These are phyloP conservation scores for Cytospora chrysosperma DNA, from an alignment of 2,329 filamentous ascomycete species.

Conservation along the genomic window DNA sequence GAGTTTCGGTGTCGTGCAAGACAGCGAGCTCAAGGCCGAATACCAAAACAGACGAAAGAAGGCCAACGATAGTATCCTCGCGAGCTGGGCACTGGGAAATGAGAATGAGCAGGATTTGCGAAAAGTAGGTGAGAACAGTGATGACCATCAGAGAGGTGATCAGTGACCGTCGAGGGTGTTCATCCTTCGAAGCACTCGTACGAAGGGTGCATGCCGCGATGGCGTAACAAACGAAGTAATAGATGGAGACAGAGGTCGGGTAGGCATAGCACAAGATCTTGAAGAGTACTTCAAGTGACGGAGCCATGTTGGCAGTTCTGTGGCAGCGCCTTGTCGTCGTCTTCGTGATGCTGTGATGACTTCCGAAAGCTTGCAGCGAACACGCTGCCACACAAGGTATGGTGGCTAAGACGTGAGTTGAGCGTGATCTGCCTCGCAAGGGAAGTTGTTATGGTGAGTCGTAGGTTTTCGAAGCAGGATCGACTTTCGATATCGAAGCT, in stretches of 20 bases:
- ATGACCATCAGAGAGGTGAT: conserved; percentile 45
- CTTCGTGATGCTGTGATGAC: background rate
- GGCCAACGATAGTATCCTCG: conserved; percentile 53
- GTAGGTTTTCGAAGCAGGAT: too few species aligned
- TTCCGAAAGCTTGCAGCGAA: background rate
- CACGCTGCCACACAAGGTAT: background rate
- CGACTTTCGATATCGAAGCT: background rate
- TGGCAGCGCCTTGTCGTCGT: background rate
- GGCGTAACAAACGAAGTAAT: conserved; percentile 53
- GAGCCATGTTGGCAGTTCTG: conserved; percentile 13
- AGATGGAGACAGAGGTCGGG: conserved; percentile 55
- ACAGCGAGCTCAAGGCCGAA: conserved; percentile 60
- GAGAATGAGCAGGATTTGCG: conserved; percentile 45
- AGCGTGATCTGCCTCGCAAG: background rate
- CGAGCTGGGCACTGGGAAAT: conserved; percentile 27
- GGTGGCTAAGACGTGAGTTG: background rate
- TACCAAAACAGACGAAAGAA: conserved; percentile 61
- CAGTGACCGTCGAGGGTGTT: conserved; percentile 42
- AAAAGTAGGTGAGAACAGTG: conserved; percentile 46
- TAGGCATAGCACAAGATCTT: conserved; percentile 57
- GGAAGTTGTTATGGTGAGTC: background rate
- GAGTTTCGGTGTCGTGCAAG: conserved; percentile 49
- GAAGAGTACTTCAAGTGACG: conserved; percentile 35
- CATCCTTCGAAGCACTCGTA: conserved; percentile 38
- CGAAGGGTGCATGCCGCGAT: conserved; percentile 55